Evolutionary conservation across 164 flowering plant genomes (phyloP), one percentile per base, ranked within the genome.

Genomic region (Protea cynaroides): DNA sequence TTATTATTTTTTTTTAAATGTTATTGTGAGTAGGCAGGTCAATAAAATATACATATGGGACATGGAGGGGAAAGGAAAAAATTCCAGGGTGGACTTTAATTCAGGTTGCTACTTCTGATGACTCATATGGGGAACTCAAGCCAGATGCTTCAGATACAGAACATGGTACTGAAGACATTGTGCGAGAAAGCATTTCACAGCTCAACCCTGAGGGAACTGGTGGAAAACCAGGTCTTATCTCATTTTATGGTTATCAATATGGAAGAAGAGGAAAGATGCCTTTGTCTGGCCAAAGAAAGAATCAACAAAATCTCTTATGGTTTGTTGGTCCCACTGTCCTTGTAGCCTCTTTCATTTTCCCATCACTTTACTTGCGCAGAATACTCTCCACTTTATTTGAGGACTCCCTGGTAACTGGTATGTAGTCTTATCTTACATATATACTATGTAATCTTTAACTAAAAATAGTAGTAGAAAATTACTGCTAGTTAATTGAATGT

Each of bases 401-500:
- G 75, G 98, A 93, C 74, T 93, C 98, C 64, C 83, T 93, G 65
- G 72, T 93, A 74, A 90, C 97, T 59, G 97, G 97, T 88, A 47
- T 61, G 58, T 13, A 43, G 21, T n/a, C 56, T 49, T 47, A 22
- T 9, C 19, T 13, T 62, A 38, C 29, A 29, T 10, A 2, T 1
- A 25, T 52, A 52, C 24, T 7, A 24, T n/a, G 12, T 52, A 19
- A 21, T 52, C 12, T 52, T 2, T 52, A 21, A n/a, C 3, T 11
- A 17, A 2, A 50, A 18, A 18, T 18, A 15, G 2, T 19, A 52
- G 8, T 52, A 52, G 24, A 6, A 21, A 21, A 52, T 19, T 7
- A 52, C 0, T 19, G 21, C 24, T 52, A 8, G 24, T 8, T 12
- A 52, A 23, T 52, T 24, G 17, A 52, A 52, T 19, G 23, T 52